Evolutionary conservation across 306 rosid genomes (phyloP), one percentile per base, ranked within the genome.

Genomic region (Ziziphus jujuba): DNA sequence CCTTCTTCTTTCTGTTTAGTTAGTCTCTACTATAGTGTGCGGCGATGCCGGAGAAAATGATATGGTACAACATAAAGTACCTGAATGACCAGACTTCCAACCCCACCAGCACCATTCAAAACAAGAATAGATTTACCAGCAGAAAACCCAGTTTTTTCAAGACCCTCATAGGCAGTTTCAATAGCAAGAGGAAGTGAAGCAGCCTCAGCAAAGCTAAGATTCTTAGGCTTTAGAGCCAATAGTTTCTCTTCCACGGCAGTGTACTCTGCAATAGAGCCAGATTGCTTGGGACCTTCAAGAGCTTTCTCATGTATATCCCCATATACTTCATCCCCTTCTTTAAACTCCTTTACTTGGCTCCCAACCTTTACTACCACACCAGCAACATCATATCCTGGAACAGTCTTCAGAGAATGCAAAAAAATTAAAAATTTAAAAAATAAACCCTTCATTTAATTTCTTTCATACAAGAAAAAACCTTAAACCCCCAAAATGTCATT

Each of bases 21-120:
- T 16, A 34, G 58, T 22, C 20, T 23, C 10, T 33, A 14, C 6
- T 6, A 25, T 6, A n/a, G 28, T 54, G 38, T 61, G 67, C 64
- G 22, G 43, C 35, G 38, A 38, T 1, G 43, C 48, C 28, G 45
- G 22, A 25, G 45, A n/a, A 20, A 17, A 9, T n/a, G 4, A 55
- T 9, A 45, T 24, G 36, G 47, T 31, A 57, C 52, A 61, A 61
- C 47, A 28, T 4, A 5, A 16, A 12, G 15, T 0, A 93, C 99
- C 99, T 93, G 99, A 85, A 90, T 88, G 61, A 87, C 96, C 24
- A 93, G 75, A 82, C 96, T 90, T 73, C 97, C 99, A 72, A 90
- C 99, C 64, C 97, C 97, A 63, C 97, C 97, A 59, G 99, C 81
- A 59, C 96, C 99, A 77, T 90, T 93, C 21, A 93, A 81, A 72